Percentiles rank a stretch among this genome's conserved stretches.
These are phyloP conservation scores for Suillus placidus DNA, from an alignment of 768 basidiomycete species.

Conservation along the genomic window DNA sequence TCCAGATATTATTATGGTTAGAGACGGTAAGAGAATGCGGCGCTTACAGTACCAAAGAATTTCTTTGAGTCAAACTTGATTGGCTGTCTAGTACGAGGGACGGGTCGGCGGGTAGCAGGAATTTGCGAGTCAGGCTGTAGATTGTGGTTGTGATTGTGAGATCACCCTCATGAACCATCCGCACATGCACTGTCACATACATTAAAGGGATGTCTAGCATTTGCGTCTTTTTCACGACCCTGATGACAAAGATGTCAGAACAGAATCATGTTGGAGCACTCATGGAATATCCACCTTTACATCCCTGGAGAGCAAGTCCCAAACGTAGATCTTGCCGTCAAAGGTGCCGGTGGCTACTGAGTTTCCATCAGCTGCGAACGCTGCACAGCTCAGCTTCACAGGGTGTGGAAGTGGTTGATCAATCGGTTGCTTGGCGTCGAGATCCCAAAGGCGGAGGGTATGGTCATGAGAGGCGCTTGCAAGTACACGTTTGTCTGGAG, in stretches of 20 bases:
- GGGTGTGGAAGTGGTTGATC: slow-evolving; percentile 12
- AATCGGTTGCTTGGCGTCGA: slow-evolving; percentile 5
- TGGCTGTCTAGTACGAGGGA: too few species aligned
- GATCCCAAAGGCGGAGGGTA: slow-evolving; percentile 15
- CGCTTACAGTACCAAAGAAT: too few species aligned
- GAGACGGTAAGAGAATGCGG: too few species aligned
- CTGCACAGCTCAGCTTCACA: neutral
- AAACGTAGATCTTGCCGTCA: neutral
- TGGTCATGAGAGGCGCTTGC: slow-evolving; percentile 19
- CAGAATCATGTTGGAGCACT: too few species aligned
- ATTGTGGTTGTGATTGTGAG: neutral
- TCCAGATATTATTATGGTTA: neutral
- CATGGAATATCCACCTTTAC: neutral
- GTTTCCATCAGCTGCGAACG: neutral
- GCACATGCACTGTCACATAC: neutral
- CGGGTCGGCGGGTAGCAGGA: neutral
- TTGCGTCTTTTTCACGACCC: neutral
- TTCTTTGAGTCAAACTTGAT: too few species aligned
- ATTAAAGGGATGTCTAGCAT: neutral
- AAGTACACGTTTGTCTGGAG: slow-evolving; percentile 17
- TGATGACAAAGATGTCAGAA: neutral
- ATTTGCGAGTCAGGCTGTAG: neutral
- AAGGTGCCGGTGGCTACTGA: neutral
- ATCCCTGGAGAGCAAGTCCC: neutral
- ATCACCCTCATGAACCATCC: neutral